A percentile compares a stretch with the other conserved stretches of the same genome.
These are phyloP conservation scores for Phyllostachys edulis DNA, from an alignment of 176 grass and related monocot genomes.

Conservation along the genomic window DNA sequence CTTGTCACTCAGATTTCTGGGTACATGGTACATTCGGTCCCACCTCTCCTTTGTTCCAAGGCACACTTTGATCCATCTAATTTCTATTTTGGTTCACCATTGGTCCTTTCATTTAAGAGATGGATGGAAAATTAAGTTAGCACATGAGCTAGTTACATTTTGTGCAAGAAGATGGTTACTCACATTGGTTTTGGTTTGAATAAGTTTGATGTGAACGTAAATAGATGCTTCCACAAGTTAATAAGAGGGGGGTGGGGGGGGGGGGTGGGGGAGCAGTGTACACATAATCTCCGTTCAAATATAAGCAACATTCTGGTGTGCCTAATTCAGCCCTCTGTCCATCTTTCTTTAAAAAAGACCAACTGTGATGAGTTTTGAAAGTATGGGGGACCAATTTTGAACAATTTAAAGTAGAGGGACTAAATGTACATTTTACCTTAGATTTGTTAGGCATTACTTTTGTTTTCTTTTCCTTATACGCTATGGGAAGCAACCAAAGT, in stretches of 20 bases:
- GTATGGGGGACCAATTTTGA: background rate
- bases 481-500: background rate
- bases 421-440: background rate
- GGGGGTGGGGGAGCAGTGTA: background rate
- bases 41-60: background rate
- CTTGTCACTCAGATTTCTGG: background rate
- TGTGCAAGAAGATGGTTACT: background rate
- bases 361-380: conserved; percentile 16
- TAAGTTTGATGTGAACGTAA: background rate
- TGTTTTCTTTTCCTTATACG: background rate
- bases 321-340: background rate
- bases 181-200: background rate
- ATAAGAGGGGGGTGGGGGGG: background rate
- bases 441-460: conserved; percentile 11
- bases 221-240: background rate
- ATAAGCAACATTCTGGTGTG: background rate
- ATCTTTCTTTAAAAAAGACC: background rate
- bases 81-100: background rate
- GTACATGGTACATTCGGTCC: background rate
- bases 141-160: background rate
- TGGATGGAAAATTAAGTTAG: background rate
- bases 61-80: background rate
- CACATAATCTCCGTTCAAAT: conserved; percentile 10
- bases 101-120: background rate
- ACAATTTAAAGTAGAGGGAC: conserved; percentile 6